A percentile compares a stretch with the other conserved stretches of the same genome.
phyloP scores from a whole-genome alignment of 1,139 yeast species.

The Sugiyamaella novakii region DNA sequence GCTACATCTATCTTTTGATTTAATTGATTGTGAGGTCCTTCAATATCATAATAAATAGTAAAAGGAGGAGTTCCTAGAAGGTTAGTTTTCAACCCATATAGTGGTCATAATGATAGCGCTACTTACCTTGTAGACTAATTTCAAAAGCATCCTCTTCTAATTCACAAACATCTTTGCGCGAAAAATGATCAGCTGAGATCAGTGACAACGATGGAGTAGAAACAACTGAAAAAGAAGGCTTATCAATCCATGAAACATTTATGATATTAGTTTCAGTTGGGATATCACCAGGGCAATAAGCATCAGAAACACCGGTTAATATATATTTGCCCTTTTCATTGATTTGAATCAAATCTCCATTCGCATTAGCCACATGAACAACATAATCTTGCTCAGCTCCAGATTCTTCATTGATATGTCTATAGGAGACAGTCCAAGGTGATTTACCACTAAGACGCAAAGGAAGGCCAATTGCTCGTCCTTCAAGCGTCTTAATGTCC shows the following conservation, averaged over 20 bases:
- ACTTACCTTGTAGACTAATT: constrained; percentile 49
- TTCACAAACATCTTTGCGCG: constrained; percentile 50
- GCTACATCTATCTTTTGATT: constrained; percentile 51
- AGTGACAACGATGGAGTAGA: constrained; percentile 37
- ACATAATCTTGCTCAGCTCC: constrained; percentile 24
- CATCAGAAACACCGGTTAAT: constrained; percentile 60
- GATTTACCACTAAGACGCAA: constrained; percentile 56
- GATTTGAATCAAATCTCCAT: constrained; percentile 46
- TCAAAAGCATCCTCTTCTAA: constrained; percentile 54
- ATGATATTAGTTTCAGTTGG: constrained; percentile 30
- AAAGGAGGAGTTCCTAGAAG: constrained; percentile 61
- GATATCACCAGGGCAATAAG: constrained; percentile 68
- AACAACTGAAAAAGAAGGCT: constrained; percentile 54
- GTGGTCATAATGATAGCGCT: too few relatives aligned
- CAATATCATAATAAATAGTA: constrained; percentile 64
- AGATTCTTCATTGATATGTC: constrained; percentile 25
- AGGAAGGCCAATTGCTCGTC: constrained; percentile 61
- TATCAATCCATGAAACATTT: constrained; percentile 45
- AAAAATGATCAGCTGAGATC: constrained; percentile 34
- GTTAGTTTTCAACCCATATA: constrained; percentile 21
- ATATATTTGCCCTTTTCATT: constrained; percentile 64
- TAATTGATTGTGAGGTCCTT: constrained; percentile 57
- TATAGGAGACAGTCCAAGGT: constrained; percentile 51
- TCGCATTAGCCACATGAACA: constrained; percentile 29
- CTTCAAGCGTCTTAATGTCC: constrained; percentile 49